These are phyloP conservation scores for Lophiotrema nucula DNA, from an alignment of 495 filamentous ascomycete species.

Conservation along the genomic window DNA sequence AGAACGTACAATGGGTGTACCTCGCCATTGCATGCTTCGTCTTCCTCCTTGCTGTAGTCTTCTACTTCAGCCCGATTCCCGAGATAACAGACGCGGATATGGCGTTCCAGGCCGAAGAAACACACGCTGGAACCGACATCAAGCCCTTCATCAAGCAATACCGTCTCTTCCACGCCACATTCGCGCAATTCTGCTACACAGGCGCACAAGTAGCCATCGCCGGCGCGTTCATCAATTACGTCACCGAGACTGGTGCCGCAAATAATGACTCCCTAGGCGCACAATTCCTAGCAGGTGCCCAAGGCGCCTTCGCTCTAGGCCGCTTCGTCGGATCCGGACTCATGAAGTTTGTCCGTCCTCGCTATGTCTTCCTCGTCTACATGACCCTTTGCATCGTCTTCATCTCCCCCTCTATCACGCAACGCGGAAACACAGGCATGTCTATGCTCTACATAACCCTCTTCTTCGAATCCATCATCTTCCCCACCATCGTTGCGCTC, in stretches of 20 bases:
- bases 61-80: slow-evolving; percentile 44
- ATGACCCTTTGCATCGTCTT: slow-evolving; percentile 41
- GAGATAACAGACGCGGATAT: slow-evolving; percentile 57
- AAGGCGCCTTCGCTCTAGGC: slow-evolving; percentile 57
- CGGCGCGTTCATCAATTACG: slow-evolving; percentile 53
- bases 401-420: slow-evolving; percentile 36
- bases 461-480: slow-evolving; percentile 63
- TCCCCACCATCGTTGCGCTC: slow-evolving; percentile 63
- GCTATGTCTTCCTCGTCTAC: slow-evolving; percentile 51
- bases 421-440: slow-evolving; percentile 48
- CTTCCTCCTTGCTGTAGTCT: slow-evolving; percentile 28
- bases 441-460: slow-evolving; percentile 56
- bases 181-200: slow-evolving; percentile 73
- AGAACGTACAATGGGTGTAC: slow-evolving; percentile 74
- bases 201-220: slow-evolving; percentile 55
- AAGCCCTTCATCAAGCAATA: slow-evolving; percentile 52
- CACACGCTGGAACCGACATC: slow-evolving; percentile 44
- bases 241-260: slow-evolving; percentile 45
- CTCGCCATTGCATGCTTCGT: slow-evolving; percentile 58
- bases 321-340: slow-evolving; percentile 50
- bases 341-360: slow-evolving; percentile 54
- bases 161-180: slow-evolving; percentile 60
- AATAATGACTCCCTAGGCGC: slow-evolving; percentile 45
- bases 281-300: slow-evolving; percentile 55
- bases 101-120: slow-evolving; percentile 51